These are phyloP conservation scores for Trypanosoma mega DNA, from an alignment of 208 protist genomes.

Conservation along the genomic window DNA sequence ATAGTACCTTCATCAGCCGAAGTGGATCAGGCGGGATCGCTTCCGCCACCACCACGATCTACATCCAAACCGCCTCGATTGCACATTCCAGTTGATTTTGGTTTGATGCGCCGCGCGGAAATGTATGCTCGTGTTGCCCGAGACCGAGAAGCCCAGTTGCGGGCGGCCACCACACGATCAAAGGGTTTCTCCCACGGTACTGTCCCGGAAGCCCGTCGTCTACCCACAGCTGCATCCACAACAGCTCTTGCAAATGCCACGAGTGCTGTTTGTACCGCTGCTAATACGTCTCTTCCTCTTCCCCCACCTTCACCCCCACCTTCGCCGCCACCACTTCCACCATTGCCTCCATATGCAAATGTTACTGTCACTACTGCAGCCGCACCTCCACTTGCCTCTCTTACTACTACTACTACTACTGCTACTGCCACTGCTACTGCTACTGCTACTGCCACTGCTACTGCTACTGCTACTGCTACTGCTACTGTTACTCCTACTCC, in stretches of 20 bases:
- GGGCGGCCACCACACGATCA: constrained; percentile 13
- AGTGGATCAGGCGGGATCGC: background rate
- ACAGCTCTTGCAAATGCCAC: background rate
- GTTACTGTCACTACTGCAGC: too few relatives aligned
- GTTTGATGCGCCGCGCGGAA: constrained; percentile 11
- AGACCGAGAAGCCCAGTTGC: constrained; percentile 23
- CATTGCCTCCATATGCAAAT: too few relatives aligned
- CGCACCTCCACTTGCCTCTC: too few relatives aligned
- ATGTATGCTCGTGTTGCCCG: constrained; percentile 22
- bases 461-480: too few relatives aligned
- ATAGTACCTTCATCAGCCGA: background rate
- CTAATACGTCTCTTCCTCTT: too few relatives aligned
- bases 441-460: too few relatives aligned
- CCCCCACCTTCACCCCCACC: too few relatives aligned
- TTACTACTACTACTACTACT: too few relatives aligned
- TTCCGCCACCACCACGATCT: background rate
- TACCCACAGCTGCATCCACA: background rate
- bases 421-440: too few relatives aligned
- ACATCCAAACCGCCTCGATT: constrained; percentile 12
- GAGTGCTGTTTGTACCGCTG: background rate
- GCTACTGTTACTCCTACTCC: too few relatives aligned
- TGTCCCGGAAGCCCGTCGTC: background rate
- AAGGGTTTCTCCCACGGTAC: constrained; percentile 14
- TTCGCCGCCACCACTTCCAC: too few relatives aligned
- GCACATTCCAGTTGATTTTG: constrained; percentile 21